Base-by-base conservation (phyloP, 169 alveolate genomes). In the Amoebophrya sp. region DNA sequence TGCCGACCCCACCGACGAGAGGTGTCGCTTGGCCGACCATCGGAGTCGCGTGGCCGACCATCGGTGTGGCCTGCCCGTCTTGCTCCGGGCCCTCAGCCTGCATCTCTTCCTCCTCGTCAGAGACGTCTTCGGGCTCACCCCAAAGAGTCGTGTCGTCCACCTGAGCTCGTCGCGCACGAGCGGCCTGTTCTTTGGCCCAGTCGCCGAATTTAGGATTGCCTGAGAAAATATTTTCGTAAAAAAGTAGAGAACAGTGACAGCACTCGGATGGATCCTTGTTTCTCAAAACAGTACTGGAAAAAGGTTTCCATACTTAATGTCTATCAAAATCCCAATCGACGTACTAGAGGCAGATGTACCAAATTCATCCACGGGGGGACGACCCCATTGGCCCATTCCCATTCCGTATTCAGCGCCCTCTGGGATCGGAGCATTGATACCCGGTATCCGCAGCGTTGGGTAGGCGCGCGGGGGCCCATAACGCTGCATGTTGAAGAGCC, bases 381-480 rank as follows among this genome's bases (percentile, higher is more conserved):
- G 14, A 18, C 98, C 99, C 98, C 99, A 98, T 39, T 96, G 95
- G 23, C 98, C 97, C 12, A 97, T 97, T 34, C 95, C 95, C 41
- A 94, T 92, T 24, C 98, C 98, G 90, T 90, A 95, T 41, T 94
- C 95, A 91, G 97, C 95, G 38, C 98, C 94, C 89, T 96, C 97
- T 90, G 97, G 98, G 55, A 97, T 92, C 36, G 97, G 98, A 34
- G 98, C 97, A 93, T 98, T 98, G 0, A 98, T 98, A 2, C 99
- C 99, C 34, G 99, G 99, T 55, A 98, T 98, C 93, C 97, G 96
- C 90, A 98, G 94, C 93, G 96, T 96, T 18, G 99, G 99, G 95
- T 98, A 98, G 47, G 99, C 96, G 26, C 99, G 99, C n/a, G 99
- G 99, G 41, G 99, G 98, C 24, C 99, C 99, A 94, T 96, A 95